Conservation (phyloP, 768 basidiomycete species). For the Naganishia randhawae region DNA sequence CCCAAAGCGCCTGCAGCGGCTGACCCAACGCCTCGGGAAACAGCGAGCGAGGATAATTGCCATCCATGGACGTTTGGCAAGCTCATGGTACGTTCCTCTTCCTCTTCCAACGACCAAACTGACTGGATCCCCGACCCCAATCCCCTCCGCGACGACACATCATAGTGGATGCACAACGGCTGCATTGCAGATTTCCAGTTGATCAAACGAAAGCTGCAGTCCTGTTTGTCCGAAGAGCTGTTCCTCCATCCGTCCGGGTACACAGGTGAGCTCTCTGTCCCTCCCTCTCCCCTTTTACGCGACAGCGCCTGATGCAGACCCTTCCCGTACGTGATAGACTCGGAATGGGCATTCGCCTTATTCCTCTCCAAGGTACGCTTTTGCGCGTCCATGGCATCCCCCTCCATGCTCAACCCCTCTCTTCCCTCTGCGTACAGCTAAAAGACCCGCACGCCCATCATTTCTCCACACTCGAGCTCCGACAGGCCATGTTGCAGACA, state of each 20-base stretch:
- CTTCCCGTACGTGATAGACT: too few relatives aligned
- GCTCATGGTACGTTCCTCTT: constrained; percentile 66
- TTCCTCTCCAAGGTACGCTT: constrained; percentile 70
- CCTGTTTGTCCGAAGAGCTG: constrained; percentile 70
- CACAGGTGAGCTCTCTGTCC: constrained; percentile 60
- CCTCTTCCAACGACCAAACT: constrained; percentile 6
- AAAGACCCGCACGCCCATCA: constrained; percentile 70
- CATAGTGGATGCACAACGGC: constrained; percentile 97
- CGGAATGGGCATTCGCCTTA: constrained; percentile 94
- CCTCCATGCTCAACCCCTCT: not conserved
- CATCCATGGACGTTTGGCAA: constrained; percentile 91
- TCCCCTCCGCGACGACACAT: too few relatives aligned
- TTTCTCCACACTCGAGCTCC: constrained; percentile 69
- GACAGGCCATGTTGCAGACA: constrained; percentile 82
- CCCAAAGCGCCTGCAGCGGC: not conserved
- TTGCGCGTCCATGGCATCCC: not conserved
- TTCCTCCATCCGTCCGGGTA: constrained; percentile 87
- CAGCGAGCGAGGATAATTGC: constrained; percentile 51
- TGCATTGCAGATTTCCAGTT: constrained; percentile 76
- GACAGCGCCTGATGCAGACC: too few relatives aligned
- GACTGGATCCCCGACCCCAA: not conserved
- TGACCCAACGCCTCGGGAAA: not conserved
- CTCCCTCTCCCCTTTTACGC: not conserved
- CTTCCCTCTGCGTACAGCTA: constrained; percentile 57
- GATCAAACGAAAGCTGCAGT: constrained; percentile 78